Evolutionary conservation across 2,329 filamentous ascomycete species (phyloP).

Genomic region (Fusarium humuli): DNA sequence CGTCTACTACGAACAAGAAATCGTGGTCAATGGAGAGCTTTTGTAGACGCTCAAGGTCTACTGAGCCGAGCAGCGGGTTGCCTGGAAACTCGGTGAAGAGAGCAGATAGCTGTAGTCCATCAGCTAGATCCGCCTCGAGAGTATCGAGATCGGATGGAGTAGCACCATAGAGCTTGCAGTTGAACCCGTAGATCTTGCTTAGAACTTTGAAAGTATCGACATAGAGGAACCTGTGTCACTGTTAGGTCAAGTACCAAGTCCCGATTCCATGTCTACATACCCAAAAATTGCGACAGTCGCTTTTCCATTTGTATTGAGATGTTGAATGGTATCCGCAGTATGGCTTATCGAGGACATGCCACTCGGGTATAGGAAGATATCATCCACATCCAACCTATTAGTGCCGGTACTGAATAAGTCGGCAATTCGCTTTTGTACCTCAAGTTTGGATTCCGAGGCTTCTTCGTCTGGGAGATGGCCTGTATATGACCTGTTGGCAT

Average conservation of each 20-base stretch:
- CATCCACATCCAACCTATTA: constrained; percentile 34
- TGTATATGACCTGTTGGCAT: not conserved
- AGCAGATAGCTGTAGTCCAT: constrained; percentile 55
- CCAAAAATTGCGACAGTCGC: constrained; percentile 45
- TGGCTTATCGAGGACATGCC: constrained; percentile 64
- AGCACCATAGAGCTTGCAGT: constrained; percentile 59
- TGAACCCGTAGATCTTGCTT: constrained; percentile 43
- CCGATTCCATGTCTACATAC: constrained; percentile 17
- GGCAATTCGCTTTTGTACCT: constrained; percentile 36
- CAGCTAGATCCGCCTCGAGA: constrained; percentile 53
- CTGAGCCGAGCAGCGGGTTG: constrained; percentile 49
- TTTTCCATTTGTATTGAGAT: not conserved
- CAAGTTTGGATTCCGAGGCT: constrained; percentile 14
- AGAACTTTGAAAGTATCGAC: constrained; percentile 50
- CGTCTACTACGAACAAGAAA: constrained; percentile 58
- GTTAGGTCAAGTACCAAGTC: not conserved
- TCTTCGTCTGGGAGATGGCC: constrained; percentile 3
- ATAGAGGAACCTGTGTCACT: constrained; percentile 43
- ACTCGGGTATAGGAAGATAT: constrained; percentile 62
- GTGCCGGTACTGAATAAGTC: constrained; percentile 33
- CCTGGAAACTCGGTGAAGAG: constrained; percentile 60
- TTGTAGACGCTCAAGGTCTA: constrained; percentile 47
- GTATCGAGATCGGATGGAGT: constrained; percentile 55
- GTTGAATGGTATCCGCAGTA: constrained; percentile 29
- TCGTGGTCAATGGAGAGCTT: constrained; percentile 50